A percentile compares a stretch with the other conserved stretches of the same genome.
These are phyloP conservation scores for Nidularia sp. DNA, from an alignment of 768 basidiomycete genomes.

Conservation along the genomic window DNA sequence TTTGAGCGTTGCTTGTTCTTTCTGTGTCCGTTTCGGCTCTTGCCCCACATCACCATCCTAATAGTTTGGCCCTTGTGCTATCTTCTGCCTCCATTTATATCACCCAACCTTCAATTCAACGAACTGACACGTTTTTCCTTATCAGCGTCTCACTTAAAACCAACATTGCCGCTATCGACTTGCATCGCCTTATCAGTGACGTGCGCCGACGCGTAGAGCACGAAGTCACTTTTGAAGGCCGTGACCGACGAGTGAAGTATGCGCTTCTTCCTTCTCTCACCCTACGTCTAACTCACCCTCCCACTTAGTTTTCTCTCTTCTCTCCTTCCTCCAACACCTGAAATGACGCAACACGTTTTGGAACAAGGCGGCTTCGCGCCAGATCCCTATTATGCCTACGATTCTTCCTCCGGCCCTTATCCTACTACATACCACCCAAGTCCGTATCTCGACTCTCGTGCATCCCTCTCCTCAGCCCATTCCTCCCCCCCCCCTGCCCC, in stretches of 20 bases:
- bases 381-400: neutral
- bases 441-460: neutral
- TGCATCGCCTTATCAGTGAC: slow-evolving; percentile 65
- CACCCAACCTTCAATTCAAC: neutral
- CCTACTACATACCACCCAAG: neutral
- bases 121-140: neutral
- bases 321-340: slow-evolving; percentile 70
- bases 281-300: neutral
- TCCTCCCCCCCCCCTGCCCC: too few species aligned
- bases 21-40: too few species aligned
- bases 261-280: slow-evolving; percentile 11
- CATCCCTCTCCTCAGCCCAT: too few species aligned
- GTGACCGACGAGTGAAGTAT: slow-evolving; percentile 52
- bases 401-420: slow-evolving; percentile 3
- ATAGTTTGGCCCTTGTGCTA: too few species aligned
- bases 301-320: slow-evolving; percentile 61
- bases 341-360: slow-evolving; percentile 66
- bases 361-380: slow-evolving; percentile 53
- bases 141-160: slow-evolving; percentile 79
- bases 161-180: slow-evolving; percentile 64
- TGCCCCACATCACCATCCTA: too few species aligned
- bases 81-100: too few species aligned
- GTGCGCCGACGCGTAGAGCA: slow-evolving; percentile 76
- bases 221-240: slow-evolving; percentile 59
- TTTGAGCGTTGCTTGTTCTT: too few species aligned